Base-by-base conservation (phyloP, 352 stramenopile species). In the Phytophthora brassicae region DNA sequence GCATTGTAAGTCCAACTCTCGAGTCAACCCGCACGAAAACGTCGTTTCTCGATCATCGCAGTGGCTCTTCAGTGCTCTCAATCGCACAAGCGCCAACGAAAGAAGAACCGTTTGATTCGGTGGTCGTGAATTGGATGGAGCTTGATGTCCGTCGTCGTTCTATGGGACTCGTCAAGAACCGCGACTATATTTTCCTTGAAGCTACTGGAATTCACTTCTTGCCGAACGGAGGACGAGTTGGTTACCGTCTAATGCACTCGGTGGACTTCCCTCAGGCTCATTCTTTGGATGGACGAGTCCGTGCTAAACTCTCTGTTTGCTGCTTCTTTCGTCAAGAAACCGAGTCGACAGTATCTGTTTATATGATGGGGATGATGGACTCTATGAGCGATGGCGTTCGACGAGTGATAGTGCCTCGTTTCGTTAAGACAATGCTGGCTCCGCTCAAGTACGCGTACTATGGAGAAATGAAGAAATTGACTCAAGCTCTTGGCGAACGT, bases 101-200 rank as follows among this genome's bases (percentile, higher is more conserved):
- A 5, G 62, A 84, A 7, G 69, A 85, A n/a, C 77, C 79, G 9
- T 86, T 83, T 42, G 63, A 74, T 13, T 65, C 61, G 17, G 46
- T 81, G 2, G 50, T 57, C 13, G 60, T 81, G 44, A 81, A 77
- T 44, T 81, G 68, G 68, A 70, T 71, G 61, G 66, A 68, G 38
- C 20, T 74, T 3, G 71, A 74, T 48, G 59, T 70, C 3, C 71
- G 71, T 57, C 59, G 49, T 24, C 66, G 57, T 1, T 68, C 53
- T 3, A 66, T 67, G 13, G 41, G 65, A 0, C 22, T 73, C 1
- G 64, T 68, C 11, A 76, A 76, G 46, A 83, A 84, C 33, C 75
- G 81, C 31, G 81, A 88, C 74, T 76, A 86, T 44, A 64, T 90
- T 22, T 88, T 78, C 53, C 48, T 89, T 19, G 76, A 90, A 73